Conservation (phyloP, 2,329 filamentous ascomycete species). For the Aquanectria penicillioides region DNA sequence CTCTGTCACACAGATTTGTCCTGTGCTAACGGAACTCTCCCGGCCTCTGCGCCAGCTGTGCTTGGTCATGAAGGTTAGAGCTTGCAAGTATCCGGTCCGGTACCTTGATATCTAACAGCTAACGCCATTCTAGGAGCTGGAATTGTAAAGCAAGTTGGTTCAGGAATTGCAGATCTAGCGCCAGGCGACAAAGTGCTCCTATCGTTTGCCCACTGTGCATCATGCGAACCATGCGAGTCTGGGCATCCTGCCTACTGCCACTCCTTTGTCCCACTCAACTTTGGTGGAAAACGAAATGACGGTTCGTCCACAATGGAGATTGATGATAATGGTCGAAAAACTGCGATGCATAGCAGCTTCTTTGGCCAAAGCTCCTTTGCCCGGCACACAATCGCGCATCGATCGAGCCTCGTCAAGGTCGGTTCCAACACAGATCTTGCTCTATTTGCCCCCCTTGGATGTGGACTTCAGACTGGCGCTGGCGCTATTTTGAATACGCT, state of each 20-base stretch:
- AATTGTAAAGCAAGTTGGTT: slow-evolving; percentile 12
- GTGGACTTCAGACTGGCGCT: slow-evolving; percentile 49
- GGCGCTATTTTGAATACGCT: slow-evolving; percentile 47
- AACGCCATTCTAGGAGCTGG: slow-evolving; percentile 11
- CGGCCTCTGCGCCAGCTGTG: slow-evolving; percentile 14
- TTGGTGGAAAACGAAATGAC: slow-evolving; percentile 1
- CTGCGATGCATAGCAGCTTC: slow-evolving; percentile 35
- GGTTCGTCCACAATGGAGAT: neutral
- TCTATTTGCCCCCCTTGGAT: slow-evolving; percentile 47
- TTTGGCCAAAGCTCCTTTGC: slow-evolving; percentile 50
- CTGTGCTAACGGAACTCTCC: slow-evolving; percentile 14
- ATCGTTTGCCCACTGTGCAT: slow-evolving; percentile 14
- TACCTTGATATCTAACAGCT: neutral
- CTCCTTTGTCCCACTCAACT: slow-evolving; percentile 17
- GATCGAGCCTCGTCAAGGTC: slow-evolving; percentile 43
- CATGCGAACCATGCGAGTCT: slow-evolving; percentile 12
- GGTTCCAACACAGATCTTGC: slow-evolving; percentile 38
- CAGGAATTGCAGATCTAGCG: slow-evolving; percentile 2
- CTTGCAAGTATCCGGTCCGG: neutral
- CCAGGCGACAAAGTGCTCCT: slow-evolving; percentile 17
- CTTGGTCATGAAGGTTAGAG: slow-evolving; percentile 13
- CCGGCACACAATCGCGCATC: slow-evolving; percentile 41
- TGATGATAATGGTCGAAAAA: neutral
- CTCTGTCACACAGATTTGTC: slow-evolving; percentile 16
- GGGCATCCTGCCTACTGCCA: slow-evolving; percentile 20